Percentiles rank a stretch among this genome's conserved stretches.
phyloP scores from a whole-genome alignment of 192 early-diverging fungal species.

The Coemansia sp. region DNA sequence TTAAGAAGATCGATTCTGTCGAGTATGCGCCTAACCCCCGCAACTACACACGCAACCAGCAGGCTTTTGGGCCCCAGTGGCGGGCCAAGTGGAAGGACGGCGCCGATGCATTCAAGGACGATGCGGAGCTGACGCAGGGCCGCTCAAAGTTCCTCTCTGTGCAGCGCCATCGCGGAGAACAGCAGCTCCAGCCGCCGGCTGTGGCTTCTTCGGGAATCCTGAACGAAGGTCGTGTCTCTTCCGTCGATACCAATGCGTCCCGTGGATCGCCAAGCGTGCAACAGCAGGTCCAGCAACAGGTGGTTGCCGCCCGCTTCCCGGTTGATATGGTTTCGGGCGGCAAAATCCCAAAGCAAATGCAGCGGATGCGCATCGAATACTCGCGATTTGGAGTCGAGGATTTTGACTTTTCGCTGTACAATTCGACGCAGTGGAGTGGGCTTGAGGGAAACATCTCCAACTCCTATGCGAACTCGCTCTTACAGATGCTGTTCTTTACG shows the following conservation, averaged over 20 bases:
- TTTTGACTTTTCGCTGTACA: conserved; percentile 99
- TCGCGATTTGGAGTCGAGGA: conserved; percentile 96
- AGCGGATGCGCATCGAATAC: conserved; percentile 50
- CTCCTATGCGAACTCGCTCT: conserved; percentile 85
- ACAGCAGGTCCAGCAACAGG: conserved; percentile 7
- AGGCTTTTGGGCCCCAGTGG: conserved; percentile 37
- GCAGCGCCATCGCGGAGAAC: conserved; percentile 45
- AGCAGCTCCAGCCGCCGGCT: not conserved
- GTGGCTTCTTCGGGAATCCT: not conserved
- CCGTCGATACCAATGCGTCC: not conserved
- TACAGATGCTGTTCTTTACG: conserved; percentile 84
- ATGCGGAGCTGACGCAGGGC: conserved; percentile 47
- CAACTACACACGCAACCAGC: conserved; percentile 76
- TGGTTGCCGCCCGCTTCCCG: not conserved
- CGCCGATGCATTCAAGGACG: conserved; percentile 17
- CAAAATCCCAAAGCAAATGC: conserved; percentile 45
- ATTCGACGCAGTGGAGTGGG: conserved; percentile 83
- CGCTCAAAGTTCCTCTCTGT: conserved; percentile 47
- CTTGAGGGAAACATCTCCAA: conserved; percentile 92
- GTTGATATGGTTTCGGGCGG: conserved; percentile 3
- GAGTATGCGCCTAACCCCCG: conserved; percentile 92
- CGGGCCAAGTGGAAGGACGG: conserved; percentile 33
- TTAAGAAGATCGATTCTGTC: conserved; percentile 92
- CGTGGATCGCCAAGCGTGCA: not conserved
- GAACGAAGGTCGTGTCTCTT: not conserved